Base-by-base conservation (phyloP, 2,329 filamentous ascomycete genomes). In the Parastagonospora nodorum region DNA sequence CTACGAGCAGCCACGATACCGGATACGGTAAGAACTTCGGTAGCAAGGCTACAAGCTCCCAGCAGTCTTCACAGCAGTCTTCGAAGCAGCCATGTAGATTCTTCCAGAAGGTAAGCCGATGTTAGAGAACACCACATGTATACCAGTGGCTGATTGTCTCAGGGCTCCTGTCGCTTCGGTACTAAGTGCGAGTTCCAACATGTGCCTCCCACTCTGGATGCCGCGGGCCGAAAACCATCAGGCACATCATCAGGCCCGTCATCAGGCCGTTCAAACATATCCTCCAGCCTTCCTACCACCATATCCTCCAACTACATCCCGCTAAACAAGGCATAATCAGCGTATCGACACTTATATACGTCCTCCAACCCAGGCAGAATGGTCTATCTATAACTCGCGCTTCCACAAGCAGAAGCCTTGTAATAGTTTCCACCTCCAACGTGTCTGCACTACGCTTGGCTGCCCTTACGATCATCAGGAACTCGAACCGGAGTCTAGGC, bases 401-500 rank as follows among this genome's bases (percentile, higher is more conserved):
- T 67, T 66, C 46, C 50, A 53, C 2, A 58, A 66, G 2, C 65
- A 69, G 14, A 82, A 81, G 57, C 72, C 79, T 0, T 83, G 81
- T 64, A 82, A 82, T 58, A 74, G 73, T 27, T 75, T 75, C 50
- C 77, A 82, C 48, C 68, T 83, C 0, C 71, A 71, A 0, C 69
- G 71, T 2, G 53, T 65, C 12, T 82, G 80, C 57, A 60, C 48
- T 1, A 41, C 46, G 2, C 51, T 44, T 10, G 43, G 45, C 33
- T 80, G 78, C 52, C 62, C 63, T 2, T 82, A 74, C 57, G 79
- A 82, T 42, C 81, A 84, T 57, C 65, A 58, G 24, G 66, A 74
- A 2, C 69, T 82, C 2, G 73, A 75, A 5, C 55, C 70, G 1
- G 66, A 66, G 6, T 63, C 77, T 2, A 60, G 75, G 8, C 71